Evolutionary conservation across 1,284 basidiomycete species (phyloP).

Genomic region (Rhizoctonia solani): DNA sequence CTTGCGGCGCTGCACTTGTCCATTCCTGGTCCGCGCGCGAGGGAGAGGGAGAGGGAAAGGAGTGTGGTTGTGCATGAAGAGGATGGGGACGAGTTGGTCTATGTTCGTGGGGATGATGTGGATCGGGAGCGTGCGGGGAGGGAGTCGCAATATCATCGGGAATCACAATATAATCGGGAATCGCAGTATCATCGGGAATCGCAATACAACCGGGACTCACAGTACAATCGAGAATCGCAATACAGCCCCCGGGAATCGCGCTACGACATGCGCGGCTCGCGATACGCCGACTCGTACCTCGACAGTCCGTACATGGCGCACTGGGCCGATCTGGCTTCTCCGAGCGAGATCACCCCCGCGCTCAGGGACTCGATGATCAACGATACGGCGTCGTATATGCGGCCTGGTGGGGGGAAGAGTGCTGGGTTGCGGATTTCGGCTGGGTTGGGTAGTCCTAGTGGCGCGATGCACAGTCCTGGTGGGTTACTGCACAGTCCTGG

Average conservation of each 20-base stretch:
- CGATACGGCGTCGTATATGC: not conserved
- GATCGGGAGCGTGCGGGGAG: not conserved
- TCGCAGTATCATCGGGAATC: conserved; percentile 1
- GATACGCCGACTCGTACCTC: not conserved
- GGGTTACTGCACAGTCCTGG: too few species aligned
- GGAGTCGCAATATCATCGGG: conserved; percentile 1
- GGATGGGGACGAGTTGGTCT: conserved; percentile 30
- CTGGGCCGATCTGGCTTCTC: conserved; percentile 21
- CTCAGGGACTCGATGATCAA: not conserved
- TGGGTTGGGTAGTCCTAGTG: too few species aligned
- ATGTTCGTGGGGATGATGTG: conserved; percentile 5
- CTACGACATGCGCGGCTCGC: not conserved
- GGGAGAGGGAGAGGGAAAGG: not conserved
- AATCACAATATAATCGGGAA: conserved; percentile 4
- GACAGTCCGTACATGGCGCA: not conserved
- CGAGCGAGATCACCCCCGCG: conserved; percentile 11
- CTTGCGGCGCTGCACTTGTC: conserved; percentile 16
- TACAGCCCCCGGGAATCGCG: not conserved
- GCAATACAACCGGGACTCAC: conserved; percentile 3
- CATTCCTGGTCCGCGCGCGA: conserved; percentile 6
- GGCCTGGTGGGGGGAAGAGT: too few species aligned
- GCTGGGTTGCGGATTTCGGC: too few species aligned
- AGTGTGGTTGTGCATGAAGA: not conserved
- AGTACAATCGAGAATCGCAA: conserved; percentile 5
- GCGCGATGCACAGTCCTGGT: too few species aligned